Evolutionary conservation across 2,329 filamentous ascomycete genomes (phyloP).

Genomic region (Venturia carpophila): DNA sequence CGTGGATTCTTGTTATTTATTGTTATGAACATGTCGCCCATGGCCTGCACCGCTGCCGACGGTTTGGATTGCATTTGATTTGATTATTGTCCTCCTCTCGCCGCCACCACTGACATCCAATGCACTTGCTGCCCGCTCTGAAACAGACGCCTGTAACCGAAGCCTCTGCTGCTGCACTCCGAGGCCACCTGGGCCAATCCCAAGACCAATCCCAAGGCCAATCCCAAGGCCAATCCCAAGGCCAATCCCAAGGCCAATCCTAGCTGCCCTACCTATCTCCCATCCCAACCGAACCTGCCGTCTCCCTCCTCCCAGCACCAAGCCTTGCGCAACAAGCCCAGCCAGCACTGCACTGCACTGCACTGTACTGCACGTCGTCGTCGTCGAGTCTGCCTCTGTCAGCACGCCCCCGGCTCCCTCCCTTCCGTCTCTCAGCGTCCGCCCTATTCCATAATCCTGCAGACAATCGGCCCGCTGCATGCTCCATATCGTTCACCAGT

Average conservation of each 20-base stretch:
- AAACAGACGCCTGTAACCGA: conserved; percentile 7
- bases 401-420: not conserved
- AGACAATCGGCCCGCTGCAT: conserved; percentile 10
- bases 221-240: too few species aligned
- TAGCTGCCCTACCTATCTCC: not conserved
- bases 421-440: not conserved
- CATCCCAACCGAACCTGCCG: not conserved
- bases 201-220: too few species aligned
- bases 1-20: too few species aligned
- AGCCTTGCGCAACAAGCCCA: not conserved
- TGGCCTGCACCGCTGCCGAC: too few species aligned
- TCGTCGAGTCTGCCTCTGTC: not conserved
- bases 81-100: not conserved
- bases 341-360: too few species aligned
- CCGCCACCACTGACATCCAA: not conserved
- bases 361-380: too few species aligned
- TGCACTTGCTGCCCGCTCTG: too few species aligned
- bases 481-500: not conserved
- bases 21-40: too few species aligned
- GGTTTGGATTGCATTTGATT: too few species aligned
- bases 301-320: not conserved
- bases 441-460: not conserved
- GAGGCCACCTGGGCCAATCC: not conserved
- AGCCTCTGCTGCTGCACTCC: not conserved
- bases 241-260: too few species aligned